Evolutionary conservation across 352 stramenopile species (phyloP), one percentile per base, ranked within the genome.

Genomic region (Thalassiosira livingstoniorum): DNA sequence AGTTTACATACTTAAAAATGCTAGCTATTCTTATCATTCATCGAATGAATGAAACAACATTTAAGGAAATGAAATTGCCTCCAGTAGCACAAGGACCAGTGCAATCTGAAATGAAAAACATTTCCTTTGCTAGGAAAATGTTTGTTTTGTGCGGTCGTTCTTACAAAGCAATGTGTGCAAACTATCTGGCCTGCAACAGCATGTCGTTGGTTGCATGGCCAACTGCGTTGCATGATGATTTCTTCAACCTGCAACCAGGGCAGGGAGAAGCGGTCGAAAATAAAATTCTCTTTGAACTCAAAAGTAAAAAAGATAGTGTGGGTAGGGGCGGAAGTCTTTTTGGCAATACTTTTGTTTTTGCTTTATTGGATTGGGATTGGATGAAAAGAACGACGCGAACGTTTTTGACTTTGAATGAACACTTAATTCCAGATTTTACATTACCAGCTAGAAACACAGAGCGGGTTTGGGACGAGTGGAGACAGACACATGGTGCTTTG

Each of bases 1-100:
- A 66, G 45, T 66, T 66, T 66, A 32, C 13, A 25, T 66, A 66
- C 45, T 15, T 66, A 32, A 66, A 66, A 32, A 66, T 66, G 58
- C 18, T 66, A 43, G 13, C 58, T 47, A 25, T 42, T 29, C 58
- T 66, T 29, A 11, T 42, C 23, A 27, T 66, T 25, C 10, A 43
- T 3, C 11, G 25, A 32, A 43, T 66, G 23, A 66, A 66, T 47
- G 34, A 42, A 42, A 42, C 1, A 42, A 13, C 18, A 42, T 18
- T 10, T 29, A 47, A 23, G 21, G 10, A 29, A 25, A 55, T 27
- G 45, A 18, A 18, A 31, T 29, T 29, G 21, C 29, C 29, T 47
- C 5, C 34, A 18, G 18, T 42, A 29, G 7, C 27, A 47, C 39
- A 15, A 43, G 34, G 13, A 25, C n/a, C n/a, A n/a, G n/a, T n/a